Conservation (phyloP, 139 green algal genomes). For the Chlamydomonas schloesseri region DNA sequence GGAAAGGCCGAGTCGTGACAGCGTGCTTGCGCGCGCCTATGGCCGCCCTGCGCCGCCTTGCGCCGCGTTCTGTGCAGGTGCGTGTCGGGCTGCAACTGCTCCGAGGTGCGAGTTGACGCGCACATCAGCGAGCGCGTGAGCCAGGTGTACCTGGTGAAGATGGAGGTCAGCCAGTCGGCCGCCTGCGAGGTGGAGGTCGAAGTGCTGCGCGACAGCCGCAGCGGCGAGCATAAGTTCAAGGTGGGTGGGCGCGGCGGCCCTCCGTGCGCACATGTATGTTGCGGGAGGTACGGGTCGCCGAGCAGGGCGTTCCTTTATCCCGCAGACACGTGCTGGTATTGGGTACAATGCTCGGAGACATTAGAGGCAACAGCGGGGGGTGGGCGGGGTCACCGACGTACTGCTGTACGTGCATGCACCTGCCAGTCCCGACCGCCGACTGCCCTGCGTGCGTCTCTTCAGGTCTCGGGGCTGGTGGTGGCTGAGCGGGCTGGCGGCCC, state of each 20-base stretch:
- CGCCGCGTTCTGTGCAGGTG: too few relatives aligned
- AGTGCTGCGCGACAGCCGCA: neutral
- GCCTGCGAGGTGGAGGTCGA: conserved; percentile 21
- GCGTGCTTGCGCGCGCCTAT: too few relatives aligned
- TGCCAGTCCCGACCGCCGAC: too few relatives aligned
- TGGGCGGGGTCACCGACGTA: too few relatives aligned
- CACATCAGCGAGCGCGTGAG: neutral
- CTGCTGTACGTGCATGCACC: too few relatives aligned
- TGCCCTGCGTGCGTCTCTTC: neutral
- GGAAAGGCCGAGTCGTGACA: too few relatives aligned
- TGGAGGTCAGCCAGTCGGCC: neutral
- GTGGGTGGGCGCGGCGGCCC: neutral
- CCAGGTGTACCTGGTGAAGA: neutral
- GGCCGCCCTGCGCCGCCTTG: too few relatives aligned
- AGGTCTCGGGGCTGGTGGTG: conserved; percentile 36
- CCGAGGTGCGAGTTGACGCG: neutral
- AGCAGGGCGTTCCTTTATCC: neutral
- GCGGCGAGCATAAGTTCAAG: conserved; percentile 31
- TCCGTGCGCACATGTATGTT: too few relatives aligned
- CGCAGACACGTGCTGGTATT: too few relatives aligned
- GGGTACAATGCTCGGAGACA: too few relatives aligned
- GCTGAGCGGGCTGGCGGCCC: neutral
- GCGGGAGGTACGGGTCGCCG: neutral
- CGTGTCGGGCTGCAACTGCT: neutral
- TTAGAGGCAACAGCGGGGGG: too few relatives aligned